Evolutionary conservation across 2,329 filamentous ascomycete genomes (phyloP).

Genomic region (Proliferodiscus dingleyae): DNA sequence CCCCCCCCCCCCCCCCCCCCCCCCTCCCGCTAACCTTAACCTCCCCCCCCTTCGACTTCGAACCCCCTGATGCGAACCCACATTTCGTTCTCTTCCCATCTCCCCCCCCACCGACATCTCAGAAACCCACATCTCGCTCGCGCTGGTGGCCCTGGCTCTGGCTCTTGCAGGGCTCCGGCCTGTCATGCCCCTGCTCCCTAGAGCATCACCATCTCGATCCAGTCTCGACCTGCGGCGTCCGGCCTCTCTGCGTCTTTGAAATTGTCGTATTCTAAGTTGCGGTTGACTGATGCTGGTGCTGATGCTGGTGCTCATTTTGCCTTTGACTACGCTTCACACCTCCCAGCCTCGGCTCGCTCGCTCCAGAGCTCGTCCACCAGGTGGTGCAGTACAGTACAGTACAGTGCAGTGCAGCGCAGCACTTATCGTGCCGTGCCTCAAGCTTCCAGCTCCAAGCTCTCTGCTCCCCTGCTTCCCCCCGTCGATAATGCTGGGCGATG

Average conservation of each 20-base stretch:
- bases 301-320: no score
- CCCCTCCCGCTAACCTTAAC: constrained; percentile 1
- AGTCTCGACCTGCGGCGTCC: not conserved
- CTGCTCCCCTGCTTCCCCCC: no score
- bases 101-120: constrained; percentile 4
- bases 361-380: not conserved
- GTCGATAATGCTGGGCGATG: not conserved
- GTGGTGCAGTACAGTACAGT: no score
- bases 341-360: not conserved
- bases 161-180: not conserved
- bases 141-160: not conserved
- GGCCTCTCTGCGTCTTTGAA: not conserved
- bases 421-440: not conserved
- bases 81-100: constrained; percentile 1
- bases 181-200: not conserved
- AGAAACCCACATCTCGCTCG: constrained; percentile 1
- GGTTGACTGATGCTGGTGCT: no score
- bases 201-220: constrained; percentile 6
- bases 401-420: no score
- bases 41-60: not conserved
- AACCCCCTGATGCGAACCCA: constrained; percentile 1
- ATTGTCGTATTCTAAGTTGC: no score
- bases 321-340: no score
- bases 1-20: not conserved
- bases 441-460: not conserved